Evolutionary conservation across 2,329 filamentous ascomycete species (phyloP).

Genomic region (Cladophialophora immunda): DNA sequence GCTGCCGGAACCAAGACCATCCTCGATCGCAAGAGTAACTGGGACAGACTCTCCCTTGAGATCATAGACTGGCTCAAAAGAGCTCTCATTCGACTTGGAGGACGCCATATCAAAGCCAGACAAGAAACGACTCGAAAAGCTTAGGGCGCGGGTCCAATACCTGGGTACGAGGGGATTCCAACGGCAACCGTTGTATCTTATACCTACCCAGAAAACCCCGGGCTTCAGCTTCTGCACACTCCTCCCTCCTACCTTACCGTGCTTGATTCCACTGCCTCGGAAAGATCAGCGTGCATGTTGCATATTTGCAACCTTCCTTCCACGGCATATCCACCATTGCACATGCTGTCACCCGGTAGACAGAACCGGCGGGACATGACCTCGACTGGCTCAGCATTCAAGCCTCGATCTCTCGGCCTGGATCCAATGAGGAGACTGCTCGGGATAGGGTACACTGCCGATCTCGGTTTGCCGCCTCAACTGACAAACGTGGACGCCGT

Average conservation of each 20-base stretch:
- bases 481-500: not conserved
- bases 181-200: not conserved
- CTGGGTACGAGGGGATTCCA: not conserved
- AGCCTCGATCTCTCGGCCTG: not conserved
- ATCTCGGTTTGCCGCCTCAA: not conserved
- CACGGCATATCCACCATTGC: not conserved
- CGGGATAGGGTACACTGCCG: not conserved
- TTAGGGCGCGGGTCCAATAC: constrained; percentile 4
- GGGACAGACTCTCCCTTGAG: constrained; percentile 17
- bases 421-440: not conserved
- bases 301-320: constrained; percentile 2
- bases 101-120: constrained; percentile 9
- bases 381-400: not conserved
- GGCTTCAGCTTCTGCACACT: not conserved
- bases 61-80: constrained; percentile 1
- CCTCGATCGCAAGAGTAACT: constrained; percentile 11
- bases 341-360: not conserved
- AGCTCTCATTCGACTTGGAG: constrained; percentile 7
- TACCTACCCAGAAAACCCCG: not conserved
- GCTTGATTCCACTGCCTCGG: not conserved
- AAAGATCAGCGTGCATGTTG: not conserved
- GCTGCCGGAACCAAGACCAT: constrained; percentile 15
- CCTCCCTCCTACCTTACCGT: not conserved
- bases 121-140: constrained; percentile 2
- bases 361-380: not conserved